Conservation (phyloP, 1,284 basidiomycete species). For the Sphaerobolus stellatus region DNA sequence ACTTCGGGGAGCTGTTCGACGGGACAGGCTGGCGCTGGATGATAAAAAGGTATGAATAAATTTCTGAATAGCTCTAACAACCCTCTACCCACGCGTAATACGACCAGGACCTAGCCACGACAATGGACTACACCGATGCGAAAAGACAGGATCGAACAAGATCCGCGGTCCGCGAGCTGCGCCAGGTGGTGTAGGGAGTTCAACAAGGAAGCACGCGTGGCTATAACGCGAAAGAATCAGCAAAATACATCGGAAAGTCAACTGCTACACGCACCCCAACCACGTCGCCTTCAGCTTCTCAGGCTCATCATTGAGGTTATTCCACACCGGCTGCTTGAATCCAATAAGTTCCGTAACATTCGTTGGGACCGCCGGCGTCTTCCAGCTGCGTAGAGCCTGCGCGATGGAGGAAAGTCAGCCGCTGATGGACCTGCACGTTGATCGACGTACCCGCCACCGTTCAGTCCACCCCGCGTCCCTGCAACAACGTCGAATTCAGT, state of each 20-base stretch:
- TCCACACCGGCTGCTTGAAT: slow-evolving; percentile 19
- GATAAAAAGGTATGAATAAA: not conserved
- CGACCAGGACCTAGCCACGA: slow-evolving; percentile 57
- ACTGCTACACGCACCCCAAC: no score
- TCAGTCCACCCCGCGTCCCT: not conserved
- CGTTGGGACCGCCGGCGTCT: not conserved
- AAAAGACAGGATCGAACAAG: slow-evolving; percentile 74
- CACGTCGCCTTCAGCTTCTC: slow-evolving; percentile 64
- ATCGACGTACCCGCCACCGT: not conserved
- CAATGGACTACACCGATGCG: slow-evolving; percentile 57
- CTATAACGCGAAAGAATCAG: no score
- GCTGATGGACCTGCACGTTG: not conserved
- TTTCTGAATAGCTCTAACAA: not conserved
- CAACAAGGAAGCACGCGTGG: slow-evolving; percentile 72
- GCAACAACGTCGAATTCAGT: not conserved
- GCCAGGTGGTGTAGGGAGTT: slow-evolving; percentile 49
- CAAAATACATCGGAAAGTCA: no score
- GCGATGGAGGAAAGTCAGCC: not conserved
- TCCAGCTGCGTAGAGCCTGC: not conserved
- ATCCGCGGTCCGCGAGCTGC: slow-evolving; percentile 55
- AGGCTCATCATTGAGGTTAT: not conserved
- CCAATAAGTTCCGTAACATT: slow-evolving; percentile 14
- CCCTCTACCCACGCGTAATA: slow-evolving; percentile 45
- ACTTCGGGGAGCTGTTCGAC: slow-evolving; percentile 62
- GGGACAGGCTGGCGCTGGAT: slow-evolving; percentile 56